phyloP scores from a whole-genome alignment of 371 early-diverging fungal genomes.

The Mucor sp. region DNA sequence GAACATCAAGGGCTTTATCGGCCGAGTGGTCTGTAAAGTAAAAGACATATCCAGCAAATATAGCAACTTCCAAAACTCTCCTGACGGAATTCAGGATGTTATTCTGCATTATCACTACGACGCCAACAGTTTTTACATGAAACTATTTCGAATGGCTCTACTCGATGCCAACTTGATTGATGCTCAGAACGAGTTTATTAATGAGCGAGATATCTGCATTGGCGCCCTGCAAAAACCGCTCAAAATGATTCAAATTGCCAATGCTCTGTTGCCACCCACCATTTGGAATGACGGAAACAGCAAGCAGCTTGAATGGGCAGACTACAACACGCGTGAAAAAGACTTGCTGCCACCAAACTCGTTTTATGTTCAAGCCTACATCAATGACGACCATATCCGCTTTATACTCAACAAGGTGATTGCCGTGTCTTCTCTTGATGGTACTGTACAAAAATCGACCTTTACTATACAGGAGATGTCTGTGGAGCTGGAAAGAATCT shows the following conservation, averaged over 20 bases:
- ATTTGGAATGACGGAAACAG: neutral
- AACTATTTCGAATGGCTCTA: neutral
- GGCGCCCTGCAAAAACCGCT: neutral
- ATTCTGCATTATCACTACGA: neutral
- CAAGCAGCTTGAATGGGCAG: neutral
- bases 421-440: neutral
- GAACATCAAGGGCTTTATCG: neutral
- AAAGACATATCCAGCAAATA: neutral
- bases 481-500: neutral
- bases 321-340: neutral
- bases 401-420: neutral
- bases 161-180: neutral
- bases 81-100: neutral
- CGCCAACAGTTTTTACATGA: neutral
- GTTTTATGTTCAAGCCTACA: neutral
- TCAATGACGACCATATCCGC: neutral
- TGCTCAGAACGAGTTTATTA: neutral
- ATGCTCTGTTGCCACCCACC: neutral
- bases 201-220: neutral
- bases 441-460: neutral
- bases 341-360: neutral
- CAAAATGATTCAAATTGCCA: neutral
- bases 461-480: neutral
- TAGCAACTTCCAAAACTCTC: neutral
- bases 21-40: neutral